phyloP scores from a whole-genome alignment of 2,329 filamentous ascomycete genomes.

The Pestalotiopsis sp. region DNA sequence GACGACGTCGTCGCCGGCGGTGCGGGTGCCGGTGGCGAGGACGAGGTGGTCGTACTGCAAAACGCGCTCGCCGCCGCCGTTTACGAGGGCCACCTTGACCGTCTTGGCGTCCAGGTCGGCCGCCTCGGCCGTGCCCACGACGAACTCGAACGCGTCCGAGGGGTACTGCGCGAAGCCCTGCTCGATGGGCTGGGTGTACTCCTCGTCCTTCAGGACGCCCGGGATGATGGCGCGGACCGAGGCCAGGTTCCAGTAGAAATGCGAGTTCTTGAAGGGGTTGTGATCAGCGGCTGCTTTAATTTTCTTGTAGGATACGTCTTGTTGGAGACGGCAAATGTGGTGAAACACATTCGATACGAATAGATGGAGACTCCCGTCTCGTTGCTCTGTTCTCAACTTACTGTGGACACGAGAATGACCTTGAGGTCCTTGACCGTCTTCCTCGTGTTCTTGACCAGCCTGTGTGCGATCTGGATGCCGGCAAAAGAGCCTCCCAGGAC shows the following conservation, averaged over 20 bases:
- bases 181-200: slow-evolving; percentile 52
- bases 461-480: slow-evolving; percentile 56
- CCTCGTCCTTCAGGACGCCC: slow-evolving; percentile 48
- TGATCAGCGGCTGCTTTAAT: slow-evolving; percentile 3
- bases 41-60: slow-evolving; percentile 59
- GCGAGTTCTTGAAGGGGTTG: slow-evolving; percentile 45
- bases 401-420: slow-evolving; percentile 59
- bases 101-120: slow-evolving; percentile 42
- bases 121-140: slow-evolving; percentile 50
- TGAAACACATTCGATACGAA: neutral
- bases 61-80: slow-evolving; percentile 29
- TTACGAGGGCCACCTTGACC: slow-evolving; percentile 39
- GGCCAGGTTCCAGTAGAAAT: slow-evolving; percentile 63
- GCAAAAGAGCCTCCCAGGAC: slow-evolving; percentile 57
- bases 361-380: neutral
- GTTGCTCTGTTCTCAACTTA: slow-evolving; percentile 28
- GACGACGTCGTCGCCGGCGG: slow-evolving; percentile 35
- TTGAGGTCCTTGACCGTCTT: slow-evolving; percentile 48
- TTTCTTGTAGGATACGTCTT: neutral
- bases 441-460: slow-evolving; percentile 54
- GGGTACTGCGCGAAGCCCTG: slow-evolving; percentile 54
- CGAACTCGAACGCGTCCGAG: slow-evolving; percentile 49
- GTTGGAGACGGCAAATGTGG: neutral
- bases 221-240: slow-evolving; percentile 59
- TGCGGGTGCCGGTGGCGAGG: slow-evolving; percentile 56